phyloP scores from a whole-genome alignment of 257 asterid genomes.

The Knoxia roxburghii region DNA sequence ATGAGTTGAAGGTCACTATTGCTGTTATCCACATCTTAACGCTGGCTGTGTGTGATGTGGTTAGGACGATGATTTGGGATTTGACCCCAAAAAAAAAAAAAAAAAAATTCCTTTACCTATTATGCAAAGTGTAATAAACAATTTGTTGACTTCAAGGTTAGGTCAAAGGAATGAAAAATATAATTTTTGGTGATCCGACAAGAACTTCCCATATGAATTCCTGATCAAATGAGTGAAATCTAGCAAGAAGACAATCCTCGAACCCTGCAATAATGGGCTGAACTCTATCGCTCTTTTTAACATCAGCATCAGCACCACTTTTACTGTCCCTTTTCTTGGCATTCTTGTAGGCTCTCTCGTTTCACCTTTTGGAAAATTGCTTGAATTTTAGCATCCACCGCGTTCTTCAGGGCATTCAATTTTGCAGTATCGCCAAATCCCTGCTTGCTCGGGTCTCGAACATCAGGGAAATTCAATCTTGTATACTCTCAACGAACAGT shows the following conservation, averaged over 20 bases:
- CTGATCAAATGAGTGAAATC: constrained; percentile 86
- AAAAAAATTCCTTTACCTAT: too few species aligned
- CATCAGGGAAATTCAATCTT: constrained; percentile 71
- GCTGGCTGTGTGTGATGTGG: too few species aligned
- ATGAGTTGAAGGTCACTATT: too few species aligned
- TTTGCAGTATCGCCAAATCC: constrained; percentile 50
- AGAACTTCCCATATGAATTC: constrained; percentile 94
- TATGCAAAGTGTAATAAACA: too few species aligned
- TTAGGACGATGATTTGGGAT: too few species aligned
- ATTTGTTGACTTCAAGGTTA: too few species aligned
- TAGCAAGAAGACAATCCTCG: constrained; percentile 63
- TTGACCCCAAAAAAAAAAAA: too few species aligned
- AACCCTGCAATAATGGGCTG: constrained; percentile 12
- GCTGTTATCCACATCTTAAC: too few species aligned
- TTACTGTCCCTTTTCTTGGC: constrained; percentile 19
- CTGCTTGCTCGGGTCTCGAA: constrained; percentile 47
- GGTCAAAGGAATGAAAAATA: too few species aligned
- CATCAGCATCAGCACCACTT: neutral
- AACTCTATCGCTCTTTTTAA: constrained; percentile 18
- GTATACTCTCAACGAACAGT: constrained; percentile 97
- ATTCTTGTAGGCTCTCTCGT: constrained; percentile 36
- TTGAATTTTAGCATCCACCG: constrained; percentile 86
- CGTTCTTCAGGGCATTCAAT: constrained; percentile 51
- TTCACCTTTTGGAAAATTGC: constrained; percentile 71
- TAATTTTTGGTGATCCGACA: too few species aligned